Evolutionary conservation across 164 flowering plant genomes (phyloP), one percentile per base, ranked within the genome.

Genomic region (Nymphaea colorata): DNA sequence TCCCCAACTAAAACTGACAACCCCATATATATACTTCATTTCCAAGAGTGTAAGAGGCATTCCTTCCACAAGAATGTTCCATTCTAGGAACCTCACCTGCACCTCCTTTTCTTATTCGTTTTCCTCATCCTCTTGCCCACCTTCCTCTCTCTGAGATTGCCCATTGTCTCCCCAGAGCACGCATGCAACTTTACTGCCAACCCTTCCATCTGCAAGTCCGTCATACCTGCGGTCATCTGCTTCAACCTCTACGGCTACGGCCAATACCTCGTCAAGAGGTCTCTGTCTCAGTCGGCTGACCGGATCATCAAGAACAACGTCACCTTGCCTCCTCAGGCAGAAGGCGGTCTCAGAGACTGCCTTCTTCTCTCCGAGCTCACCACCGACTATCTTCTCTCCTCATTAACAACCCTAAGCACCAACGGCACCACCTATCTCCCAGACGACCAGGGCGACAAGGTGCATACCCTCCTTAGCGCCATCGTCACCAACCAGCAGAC

Each of bases 391-490:
- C 41, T 80, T n/a, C 44, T 55, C 8, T 57, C n/a, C 47, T 47
- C 77, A 2, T 64, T 63, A n/a, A 17, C 60, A 2, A 60, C 68
- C 4, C 70, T 80, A 42, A 71, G 74, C 42, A 36, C 72, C 2
- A 72, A 73, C 5, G 69, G 68, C 3, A 57, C 68, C 0, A 62
- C 76, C 0, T 64, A 67, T 1, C 44, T 14, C 5, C 4, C 12
- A 10, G 59, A 70, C 5, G 66, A 79, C 41, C 59, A 55, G 10
- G 59, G 12, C 2, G 79, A 76, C 3, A 75, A 78, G n/a, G 65
- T 80, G 2, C 83, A 80, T 45, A 70, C 83, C 16, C 18, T 74
- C 51, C 83, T 79, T 12, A 79, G 79, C 51, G 77, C 77, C 41
- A 59, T 76, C 6, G 59, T 79, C 6, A 79, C 81, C 44, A 79